A percentile compares a stretch with the other conserved stretches of the same genome.
Evolutionary conservation across 495 filamentous ascomycete species (phyloP).

Genomic region (Neurospora tetraspora): DNA sequence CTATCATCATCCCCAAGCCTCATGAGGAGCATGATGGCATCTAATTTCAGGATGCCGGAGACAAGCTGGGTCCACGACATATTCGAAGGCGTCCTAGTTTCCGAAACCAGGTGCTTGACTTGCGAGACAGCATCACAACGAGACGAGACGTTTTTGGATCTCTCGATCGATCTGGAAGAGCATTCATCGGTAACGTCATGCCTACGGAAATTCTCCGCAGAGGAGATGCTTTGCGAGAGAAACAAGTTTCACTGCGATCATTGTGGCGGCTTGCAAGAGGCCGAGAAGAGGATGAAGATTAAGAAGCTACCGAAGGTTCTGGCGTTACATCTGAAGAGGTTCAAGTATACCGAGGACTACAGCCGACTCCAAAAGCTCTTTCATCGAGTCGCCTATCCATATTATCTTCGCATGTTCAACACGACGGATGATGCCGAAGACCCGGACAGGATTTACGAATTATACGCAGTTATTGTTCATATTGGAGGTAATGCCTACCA

Average conservation of each 20-base stretch:
- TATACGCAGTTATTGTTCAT: constrained; percentile 97
- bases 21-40: constrained; percentile 30
- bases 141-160: constrained; percentile 89
- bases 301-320: constrained; percentile 88
- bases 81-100: constrained; percentile 89
- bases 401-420: constrained; percentile 92
- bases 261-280: constrained; percentile 93
- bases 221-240: constrained; percentile 96
- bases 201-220: constrained; percentile 87
- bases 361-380: constrained; percentile 92
- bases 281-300: constrained; percentile 98
- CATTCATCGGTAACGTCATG: constrained; percentile 96
- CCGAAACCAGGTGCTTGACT: constrained; percentile 92
- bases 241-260: constrained; percentile 99
- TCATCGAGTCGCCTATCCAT: constrained; percentile 93
- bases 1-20: constrained; percentile 34
- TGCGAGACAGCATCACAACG: constrained; percentile 93
- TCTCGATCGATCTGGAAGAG: constrained; percentile 92
- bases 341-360: constrained; percentile 95
- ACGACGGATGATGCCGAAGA: constrained; percentile 96
- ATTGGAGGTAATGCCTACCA: constrained; percentile 98
- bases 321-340: constrained; percentile 87
- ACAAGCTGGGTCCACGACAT: constrained; percentile 95
- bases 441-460: constrained; percentile 86
- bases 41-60: constrained; percentile 30